phyloP scores from a whole-genome alignment of 331 rosid species.

The Arachis monticola region DNA sequence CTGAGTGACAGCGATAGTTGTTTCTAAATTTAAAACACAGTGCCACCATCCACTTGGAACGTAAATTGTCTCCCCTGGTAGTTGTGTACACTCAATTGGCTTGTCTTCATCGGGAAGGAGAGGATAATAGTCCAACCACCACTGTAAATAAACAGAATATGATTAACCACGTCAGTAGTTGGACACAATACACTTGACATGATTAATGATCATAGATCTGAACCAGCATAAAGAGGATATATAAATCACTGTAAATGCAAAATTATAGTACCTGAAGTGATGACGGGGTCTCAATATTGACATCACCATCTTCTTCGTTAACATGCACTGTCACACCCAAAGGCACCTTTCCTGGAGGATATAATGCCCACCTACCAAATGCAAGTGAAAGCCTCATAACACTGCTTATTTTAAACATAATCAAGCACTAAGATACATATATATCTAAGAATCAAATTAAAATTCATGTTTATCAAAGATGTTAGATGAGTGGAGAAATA shows the following conservation, averaged over 20 bases:
- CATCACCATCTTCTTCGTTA: slow-evolving; percentile 95
- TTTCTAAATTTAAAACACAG: slow-evolving; percentile 92
- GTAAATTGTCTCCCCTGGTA: slow-evolving; percentile 95
- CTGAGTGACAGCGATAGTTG: slow-evolving; percentile 94
- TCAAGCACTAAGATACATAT: slow-evolving; percentile 8
- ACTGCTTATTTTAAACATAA: slow-evolving; percentile 35
- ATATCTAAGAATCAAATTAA: slow-evolving; percentile 1
- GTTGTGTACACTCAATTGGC: slow-evolving; percentile 96
- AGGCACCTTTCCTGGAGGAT: slow-evolving; percentile 99
- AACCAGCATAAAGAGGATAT: slow-evolving; percentile 17
- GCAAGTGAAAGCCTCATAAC: slow-evolving; percentile 38
- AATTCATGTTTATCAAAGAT: slow-evolving; percentile 8
- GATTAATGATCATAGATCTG: slow-evolving; percentile 20
- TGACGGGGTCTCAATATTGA: slow-evolving; percentile 80
- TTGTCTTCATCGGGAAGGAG: slow-evolving; percentile 98
- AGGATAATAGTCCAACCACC: slow-evolving; percentile 99
- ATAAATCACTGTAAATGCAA: slow-evolving; percentile 33
- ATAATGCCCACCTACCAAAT: slow-evolving; percentile 90
- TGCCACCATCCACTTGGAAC: slow-evolving; percentile 99
- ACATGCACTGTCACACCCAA: slow-evolving; percentile 95
- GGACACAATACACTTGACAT: slow-evolving; percentile 14
- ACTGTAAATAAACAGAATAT: slow-evolving; percentile 56
- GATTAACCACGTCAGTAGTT: slow-evolving; percentile 34
- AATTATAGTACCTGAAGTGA: slow-evolving; percentile 77
- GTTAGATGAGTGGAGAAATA: no score